A percentile compares a stretch with the other conserved stretches of the same genome.
These are phyloP conservation scores for Pontederia paniculata DNA, from an alignment of 176 grass and related monocot genomes.

Conservation along the genomic window DNA sequence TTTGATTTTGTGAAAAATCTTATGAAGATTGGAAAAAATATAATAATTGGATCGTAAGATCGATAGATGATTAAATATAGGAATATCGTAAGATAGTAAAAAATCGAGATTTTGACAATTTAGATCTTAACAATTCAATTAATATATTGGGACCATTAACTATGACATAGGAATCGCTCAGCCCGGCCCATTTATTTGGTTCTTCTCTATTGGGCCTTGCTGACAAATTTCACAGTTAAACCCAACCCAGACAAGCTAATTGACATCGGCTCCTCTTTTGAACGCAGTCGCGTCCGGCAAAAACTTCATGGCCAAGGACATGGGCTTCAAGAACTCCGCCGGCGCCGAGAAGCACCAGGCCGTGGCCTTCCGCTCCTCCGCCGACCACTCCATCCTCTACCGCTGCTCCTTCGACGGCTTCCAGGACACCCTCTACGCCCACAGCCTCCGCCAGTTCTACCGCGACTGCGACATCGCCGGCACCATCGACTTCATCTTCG, in stretches of 20 bases:
- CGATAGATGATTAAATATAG: too few species aligned
- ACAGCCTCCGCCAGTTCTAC: constrained; percentile 22
- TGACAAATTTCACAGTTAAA: background rate
- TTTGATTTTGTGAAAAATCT: too few species aligned
- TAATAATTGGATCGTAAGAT: too few species aligned
- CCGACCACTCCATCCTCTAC: constrained; percentile 18
- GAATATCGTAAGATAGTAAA: too few species aligned
- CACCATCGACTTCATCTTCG: constrained; percentile 34
- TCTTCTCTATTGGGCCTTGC: too few species aligned
- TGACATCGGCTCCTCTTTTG: background rate
- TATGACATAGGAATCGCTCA: too few species aligned
- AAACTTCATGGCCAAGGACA: constrained; percentile 13
- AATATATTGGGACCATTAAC: too few species aligned
- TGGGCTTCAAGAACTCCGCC: constrained; percentile 20
- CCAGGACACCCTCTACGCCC: constrained; percentile 14
- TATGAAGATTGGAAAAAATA: too few species aligned
- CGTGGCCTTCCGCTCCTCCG: constrained; percentile 16
- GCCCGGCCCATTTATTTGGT: too few species aligned
- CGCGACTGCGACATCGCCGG: constrained; percentile 20
- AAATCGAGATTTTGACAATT: too few species aligned
- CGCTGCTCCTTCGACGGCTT: constrained; percentile 10
- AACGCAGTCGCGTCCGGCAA: constrained; percentile 3
- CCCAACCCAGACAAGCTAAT: too few species aligned
- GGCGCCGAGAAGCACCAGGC: constrained; percentile 20
- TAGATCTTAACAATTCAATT: too few species aligned